Conservation (phyloP, 1,139 yeast species). For the Komagataea norvegica region DNA sequence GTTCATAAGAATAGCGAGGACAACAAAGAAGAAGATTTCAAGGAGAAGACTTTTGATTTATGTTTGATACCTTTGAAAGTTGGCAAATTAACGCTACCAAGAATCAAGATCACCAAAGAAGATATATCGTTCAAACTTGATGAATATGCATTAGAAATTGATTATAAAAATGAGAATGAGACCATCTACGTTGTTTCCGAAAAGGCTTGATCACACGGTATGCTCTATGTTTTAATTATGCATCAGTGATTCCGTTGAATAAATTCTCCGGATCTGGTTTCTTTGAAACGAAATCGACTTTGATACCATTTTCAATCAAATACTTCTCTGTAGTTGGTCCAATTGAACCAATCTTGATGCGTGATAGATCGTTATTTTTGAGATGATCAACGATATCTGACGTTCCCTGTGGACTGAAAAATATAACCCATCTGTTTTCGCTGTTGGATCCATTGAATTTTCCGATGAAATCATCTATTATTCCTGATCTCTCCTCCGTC, state of each 20-base stretch:
- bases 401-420: constrained; percentile 92
- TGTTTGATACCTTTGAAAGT: constrained; percentile 67
- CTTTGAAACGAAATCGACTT: constrained; percentile 59
- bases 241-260: constrained; percentile 31
- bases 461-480: constrained; percentile 34
- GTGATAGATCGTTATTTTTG: constrained; percentile 15
- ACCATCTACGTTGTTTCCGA: constrained; percentile 72
- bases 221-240: not conserved
- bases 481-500: constrained; percentile 51
- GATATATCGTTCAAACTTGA: constrained; percentile 29
- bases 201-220: constrained; percentile 36
- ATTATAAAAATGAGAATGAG: constrained; percentile 63
- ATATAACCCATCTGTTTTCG: constrained; percentile 60
- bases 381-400: constrained; percentile 50
- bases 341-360: constrained; percentile 64
- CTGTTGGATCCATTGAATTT: constrained; percentile 12
- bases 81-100: constrained; percentile 70
- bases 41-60: constrained; percentile 32
- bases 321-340: constrained; percentile 89
- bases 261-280: constrained; percentile 70
- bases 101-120: constrained; percentile 42
- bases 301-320: constrained; percentile 45
- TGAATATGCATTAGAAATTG: constrained; percentile 50
- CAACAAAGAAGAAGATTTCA: constrained; percentile 13
- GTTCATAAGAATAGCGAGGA: constrained; percentile 26